Evolutionary conservation across 1,139 yeast genomes (phyloP), one percentile per base, ranked within the genome.

Genomic region (Schizosaccharomyces versatilis): DNA sequence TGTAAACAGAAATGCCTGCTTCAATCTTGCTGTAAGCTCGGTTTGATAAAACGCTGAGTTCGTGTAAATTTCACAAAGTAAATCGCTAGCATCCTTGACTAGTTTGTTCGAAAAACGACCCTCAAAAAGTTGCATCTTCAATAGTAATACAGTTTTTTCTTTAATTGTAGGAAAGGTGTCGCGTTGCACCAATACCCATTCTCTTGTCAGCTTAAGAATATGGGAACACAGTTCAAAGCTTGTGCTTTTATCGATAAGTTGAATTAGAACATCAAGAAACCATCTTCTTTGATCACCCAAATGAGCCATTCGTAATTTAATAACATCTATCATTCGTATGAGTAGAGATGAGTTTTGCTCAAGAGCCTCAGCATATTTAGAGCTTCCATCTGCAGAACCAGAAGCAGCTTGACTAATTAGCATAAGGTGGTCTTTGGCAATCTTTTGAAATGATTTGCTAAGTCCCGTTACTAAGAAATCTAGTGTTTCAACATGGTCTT

Each of bases 91-190:
- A 60, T 81, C 80, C 60, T 79, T 80, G 0, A 94, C 79, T 55
- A 93, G 74, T 44, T 44, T 32, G 32, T 44, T 44, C 14, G 19
- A 7, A 24, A 44, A 44, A 60, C 95, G 75, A 48, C 80, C 74
- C 63, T 90, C 98, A 65, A 86, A 88, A 0, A 84, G 84, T 76
- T 88, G 78, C 96, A 93, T 88, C 66, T 93, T 93, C n/a, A 93
- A 78, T 58, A 93, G 71, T 54, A 93, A 81, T 0, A 95, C 96
- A 0, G 98, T 96, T 66, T 93, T 90, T 64, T 93, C 98, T 65
- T 93, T 93, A 5, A 84, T 81, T 0, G 98, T 86, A 1, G 98
- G 98, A 71, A 88, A 88, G 42, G 84, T 74, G 60, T 86, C 94
- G 1, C 78, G 72, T 57, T 81, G 78, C 1, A 86, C 78, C 63